Evolutionary conservation across 768 basidiomycete genomes (phyloP), one percentile per base, ranked within the genome.

Genomic region (Lentinula lateritia): DNA sequence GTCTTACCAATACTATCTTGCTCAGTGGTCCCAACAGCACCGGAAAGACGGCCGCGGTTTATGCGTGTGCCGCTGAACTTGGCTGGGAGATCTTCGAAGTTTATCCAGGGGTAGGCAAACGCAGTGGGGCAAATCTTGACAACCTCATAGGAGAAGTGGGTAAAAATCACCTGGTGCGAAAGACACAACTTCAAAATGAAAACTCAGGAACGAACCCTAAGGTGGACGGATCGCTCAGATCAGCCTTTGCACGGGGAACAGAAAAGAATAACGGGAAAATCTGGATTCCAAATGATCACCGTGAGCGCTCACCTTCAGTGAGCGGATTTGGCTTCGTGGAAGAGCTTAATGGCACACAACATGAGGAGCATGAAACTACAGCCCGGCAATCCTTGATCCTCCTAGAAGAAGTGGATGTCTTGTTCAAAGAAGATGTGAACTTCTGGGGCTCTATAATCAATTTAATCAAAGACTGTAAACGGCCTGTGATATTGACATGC

Each of bases 31-130:
- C 93, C 0, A 74, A 82, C 36, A 96, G 95, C 10, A 80, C 80
- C 58, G 97, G 97, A 36, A 99, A 99, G 76, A 95, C 94, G 5
- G 88, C 93, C 1, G 83, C 93, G 20, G 89, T 97, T 2, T 95
- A 97, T 73, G 95, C 96, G 0, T 95, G 94, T 69, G 93, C 95
- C 5, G 85, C 87, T 58, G 96, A 99, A 74, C 79, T 99, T 38
- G 93, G 88, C 13, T 99, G 93, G 92, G 92, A 95, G 54, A 86
- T 98, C 12, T 97, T 98, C 68, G 97, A 99, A 72, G 94, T 98
- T 12, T 90, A 95, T 74, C 92, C 97, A 28, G 97, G 97, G 2
- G 87, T 95, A 56, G 95, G 95, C n/a, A 90, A 84, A 68, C 84
- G 97, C 39, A 90, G 85, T 62, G 92, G 90, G 6, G 78, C 85